phyloP scores from a whole-genome alignment of 805 yeast genomes.

The Metschnikowia arizonensis region DNA sequence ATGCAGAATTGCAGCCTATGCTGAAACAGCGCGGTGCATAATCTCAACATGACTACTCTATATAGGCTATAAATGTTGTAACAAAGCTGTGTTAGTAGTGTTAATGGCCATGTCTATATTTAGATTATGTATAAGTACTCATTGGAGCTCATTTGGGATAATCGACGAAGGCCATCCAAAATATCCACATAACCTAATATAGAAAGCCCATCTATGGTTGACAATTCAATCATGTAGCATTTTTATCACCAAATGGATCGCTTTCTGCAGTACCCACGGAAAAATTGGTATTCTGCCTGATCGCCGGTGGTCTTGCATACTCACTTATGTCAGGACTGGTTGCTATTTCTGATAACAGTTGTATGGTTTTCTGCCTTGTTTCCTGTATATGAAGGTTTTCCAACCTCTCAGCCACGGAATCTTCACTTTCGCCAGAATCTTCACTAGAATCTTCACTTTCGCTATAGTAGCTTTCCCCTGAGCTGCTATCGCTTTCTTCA shows the following conservation, averaged over 20 bases:
- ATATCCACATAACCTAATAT: too few species aligned
- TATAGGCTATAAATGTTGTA: too few species aligned
- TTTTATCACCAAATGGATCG: conserved; percentile 35
- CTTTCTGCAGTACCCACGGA: conserved; percentile 22
- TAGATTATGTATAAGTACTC: too few species aligned
- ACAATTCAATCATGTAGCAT: conserved; percentile 6
- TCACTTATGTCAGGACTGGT: conserved; percentile 17
- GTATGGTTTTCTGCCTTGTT: conserved; percentile 10
- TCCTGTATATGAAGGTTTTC: conserved; percentile 14
- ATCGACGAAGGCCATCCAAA: too few species aligned
- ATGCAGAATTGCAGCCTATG: too few species aligned
- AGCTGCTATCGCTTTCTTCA: conserved; percentile 3
- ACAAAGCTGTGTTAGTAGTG: too few species aligned
- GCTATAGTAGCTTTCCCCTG: conserved; percentile 39
- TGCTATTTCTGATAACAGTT: conserved; percentile 13
- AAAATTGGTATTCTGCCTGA: conserved; percentile 23
- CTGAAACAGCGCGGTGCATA: too few species aligned
- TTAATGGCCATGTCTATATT: too few species aligned
- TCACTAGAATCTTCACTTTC: conserved; percentile 32
- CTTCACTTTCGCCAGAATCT: too few species aligned
- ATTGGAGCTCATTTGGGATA: too few species aligned
- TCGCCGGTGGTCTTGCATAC: neutral
- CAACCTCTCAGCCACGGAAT: conserved; percentile 9
- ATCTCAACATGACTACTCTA: too few species aligned
- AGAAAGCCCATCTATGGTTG: too few species aligned